Evolutionary conservation across 2,329 filamentous ascomycete species (phyloP).

Genomic region (Chalara sp.): DNA sequence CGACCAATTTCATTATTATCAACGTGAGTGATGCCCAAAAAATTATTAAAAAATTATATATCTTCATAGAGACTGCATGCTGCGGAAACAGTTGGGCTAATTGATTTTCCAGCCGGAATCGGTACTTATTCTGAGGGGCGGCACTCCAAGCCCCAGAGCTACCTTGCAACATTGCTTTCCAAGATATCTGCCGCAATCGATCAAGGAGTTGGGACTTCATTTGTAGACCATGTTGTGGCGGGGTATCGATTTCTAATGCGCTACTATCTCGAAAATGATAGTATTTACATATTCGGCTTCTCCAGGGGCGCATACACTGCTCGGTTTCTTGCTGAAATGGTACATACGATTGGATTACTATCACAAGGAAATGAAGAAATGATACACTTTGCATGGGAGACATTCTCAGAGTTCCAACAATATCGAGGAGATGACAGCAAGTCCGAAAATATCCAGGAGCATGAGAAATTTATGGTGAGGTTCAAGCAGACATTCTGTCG

Average conservation of each 20-base stretch:
- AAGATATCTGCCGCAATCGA: conserved; percentile 58
- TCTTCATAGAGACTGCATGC: too few relatives aligned
- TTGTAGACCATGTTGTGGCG: conserved; percentile 76
- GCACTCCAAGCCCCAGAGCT: neutral
- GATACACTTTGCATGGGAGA: conserved; percentile 78
- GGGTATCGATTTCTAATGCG: conserved; percentile 77
- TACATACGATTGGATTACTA: conserved; percentile 74
- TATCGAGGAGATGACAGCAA: too few relatives aligned
- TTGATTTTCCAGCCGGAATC: conserved; percentile 2
- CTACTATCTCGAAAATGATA: conserved; percentile 57
- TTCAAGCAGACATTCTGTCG: too few relatives aligned
- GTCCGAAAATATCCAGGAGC: too few relatives aligned
- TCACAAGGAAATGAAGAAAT: conserved; percentile 82
- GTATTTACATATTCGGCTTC: conserved; percentile 70
- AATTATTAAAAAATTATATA: too few relatives aligned
- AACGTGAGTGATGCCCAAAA: neutral
- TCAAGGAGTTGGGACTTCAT: conserved; percentile 71
- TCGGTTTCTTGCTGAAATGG: conserved; percentile 74
- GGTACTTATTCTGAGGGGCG: conserved; percentile 5
- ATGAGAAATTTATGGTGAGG: too few relatives aligned
- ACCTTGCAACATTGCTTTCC: neutral
- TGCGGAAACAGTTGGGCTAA: too few relatives aligned
- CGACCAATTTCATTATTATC: conserved; percentile 8
- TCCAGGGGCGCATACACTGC: conserved; percentile 68
- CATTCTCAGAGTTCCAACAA: conserved; percentile 37